Conservation (phyloP, 139 green algal genomes). For the Picochlorum sp. region DNA sequence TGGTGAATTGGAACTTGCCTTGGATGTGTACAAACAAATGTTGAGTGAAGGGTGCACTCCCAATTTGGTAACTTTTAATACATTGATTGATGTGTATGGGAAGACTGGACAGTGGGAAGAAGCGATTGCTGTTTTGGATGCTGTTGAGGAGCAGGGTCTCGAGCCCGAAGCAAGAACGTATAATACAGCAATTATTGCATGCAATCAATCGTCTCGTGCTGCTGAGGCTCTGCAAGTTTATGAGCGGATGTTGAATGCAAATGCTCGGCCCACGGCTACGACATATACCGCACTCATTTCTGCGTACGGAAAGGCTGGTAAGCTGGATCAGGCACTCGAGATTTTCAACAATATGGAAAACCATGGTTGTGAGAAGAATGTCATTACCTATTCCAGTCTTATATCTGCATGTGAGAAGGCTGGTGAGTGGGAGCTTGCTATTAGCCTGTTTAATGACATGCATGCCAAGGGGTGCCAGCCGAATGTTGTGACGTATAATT, state of each 20-base stretch:
- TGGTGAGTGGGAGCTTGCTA: constrained; percentile 67
- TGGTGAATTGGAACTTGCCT: constrained; percentile 47
- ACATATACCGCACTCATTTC: constrained; percentile 82
- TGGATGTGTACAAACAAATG: constrained; percentile 53
- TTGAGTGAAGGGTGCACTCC: constrained; percentile 30
- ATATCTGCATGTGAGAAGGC: constrained; percentile 51
- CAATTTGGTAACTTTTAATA: constrained; percentile 70
- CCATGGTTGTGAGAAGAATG: constrained; percentile 42
- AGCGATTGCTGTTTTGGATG: constrained; percentile 39
- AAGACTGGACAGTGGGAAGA: constrained; percentile 63
- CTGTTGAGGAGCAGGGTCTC: constrained; percentile 46
- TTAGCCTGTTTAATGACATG: constrained; percentile 79
- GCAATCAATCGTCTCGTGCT: constrained; percentile 44
- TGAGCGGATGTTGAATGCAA: constrained; percentile 63
- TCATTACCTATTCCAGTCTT: constrained; percentile 65
- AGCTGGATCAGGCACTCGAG: constrained; percentile 52
- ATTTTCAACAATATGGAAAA: constrained; percentile 54
- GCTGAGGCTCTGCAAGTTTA: constrained; percentile 65
- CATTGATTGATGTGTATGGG: constrained; percentile 59
- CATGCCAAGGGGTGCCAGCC: constrained; percentile 55
- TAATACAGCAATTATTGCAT: constrained; percentile 67
- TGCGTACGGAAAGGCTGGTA: constrained; percentile 64
- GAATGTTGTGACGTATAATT: constrained; percentile 83
- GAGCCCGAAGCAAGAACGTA: constrained; percentile 75
- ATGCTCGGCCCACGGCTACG: constrained; percentile 61